Evolutionary conservation across 352 stramenopile species (phyloP).

Genomic region (Phytopythium ostracodes): DNA sequence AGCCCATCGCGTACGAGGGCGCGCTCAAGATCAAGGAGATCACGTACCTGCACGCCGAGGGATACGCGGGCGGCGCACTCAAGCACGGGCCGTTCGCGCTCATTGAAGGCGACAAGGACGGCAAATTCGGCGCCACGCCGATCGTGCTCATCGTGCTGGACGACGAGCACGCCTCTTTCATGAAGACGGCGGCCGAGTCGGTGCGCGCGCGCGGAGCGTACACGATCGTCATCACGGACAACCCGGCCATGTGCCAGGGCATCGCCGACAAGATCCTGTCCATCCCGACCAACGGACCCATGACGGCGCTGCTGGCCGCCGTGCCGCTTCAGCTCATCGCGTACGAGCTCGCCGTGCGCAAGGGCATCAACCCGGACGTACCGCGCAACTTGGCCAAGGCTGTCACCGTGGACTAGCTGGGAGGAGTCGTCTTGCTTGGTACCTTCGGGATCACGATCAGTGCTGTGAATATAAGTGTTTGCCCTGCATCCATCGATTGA

Average conservation of each 20-base stretch:
- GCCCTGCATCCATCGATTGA: background rate
- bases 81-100: conserved; percentile 99
- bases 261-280: conserved; percentile 92
- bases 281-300: conserved; percentile 95
- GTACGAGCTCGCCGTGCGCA: conserved; percentile 97
- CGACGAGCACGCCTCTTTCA: conserved; percentile 95
- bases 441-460: background rate
- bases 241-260: conserved; percentile 90
- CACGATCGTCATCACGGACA: conserved; percentile 98
- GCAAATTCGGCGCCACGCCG: conserved; percentile 93
- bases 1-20: conserved; percentile 96
- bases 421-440: background rate
- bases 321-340: conserved; percentile 97
- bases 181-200: conserved; percentile 94
- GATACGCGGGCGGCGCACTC: conserved; percentile 96
- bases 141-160: conserved; percentile 98
- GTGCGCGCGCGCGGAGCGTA: conserved; percentile 95
- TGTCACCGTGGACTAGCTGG: conserved; percentile 96
- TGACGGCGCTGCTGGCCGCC: conserved; percentile 95
- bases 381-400: conserved; percentile 98
- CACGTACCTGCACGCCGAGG: conserved; percentile 98
- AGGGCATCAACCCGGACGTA: conserved; percentile 97
- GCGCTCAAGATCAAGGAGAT: conserved; percentile 99
- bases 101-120: conserved; percentile 93
- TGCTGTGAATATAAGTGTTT: background rate